Evolutionary conservation across 1,284 basidiomycete genomes (phyloP), one percentile per base, ranked within the genome.

Genomic region (Sanghuangporus sanghuang): DNA sequence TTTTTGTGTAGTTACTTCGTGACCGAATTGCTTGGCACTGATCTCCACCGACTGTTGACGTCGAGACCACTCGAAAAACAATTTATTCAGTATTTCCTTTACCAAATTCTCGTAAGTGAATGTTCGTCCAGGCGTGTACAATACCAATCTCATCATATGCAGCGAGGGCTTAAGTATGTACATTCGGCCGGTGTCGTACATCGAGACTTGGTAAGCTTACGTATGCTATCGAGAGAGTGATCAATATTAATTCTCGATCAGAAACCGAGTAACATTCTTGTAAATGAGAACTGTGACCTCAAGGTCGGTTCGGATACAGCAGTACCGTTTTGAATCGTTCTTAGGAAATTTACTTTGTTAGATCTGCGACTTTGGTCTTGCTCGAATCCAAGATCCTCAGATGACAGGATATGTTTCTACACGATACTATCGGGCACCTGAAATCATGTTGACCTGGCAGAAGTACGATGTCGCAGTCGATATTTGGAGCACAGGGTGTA

Each of bases 371-470:
- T 99, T 99, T 77, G 96, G 96, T 68, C 83, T 99, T 32, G 96
- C 96, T 18, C 91, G 96, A 64, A 94, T 92, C 68, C 93, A 95
- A 77, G 97, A 99, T 76, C 96, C 96, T 7, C 97, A 99, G 77
- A 99, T 99, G 97, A 99, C 97, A 4, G 97, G 97, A 67, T 99
- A 99, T 75, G 96, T 99, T 68, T 98, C 96, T 66, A 99, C 96
- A 64, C 85, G 97, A 70, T 99, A 99, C 79, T 99, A 99, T 77
- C 91, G 97, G 61, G 97, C 96, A 3, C 96, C 96, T 6, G 96
- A 99, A 77, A 99, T 99, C 80, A 99, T 99, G 97, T 85, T 99
- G 73, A 99, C 96, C 54, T 99, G 97, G 97, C 96, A 99, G 77
- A 99, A 99, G 80, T 99, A 99, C 80, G 97, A 99, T 75, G 96